Percentiles rank a stretch among this genome's conserved stretches.
These are phyloP conservation scores for Ceratobasidium sp. DNA, from an alignment of 1,284 basidiomycete species.

Conservation along the genomic window DNA sequence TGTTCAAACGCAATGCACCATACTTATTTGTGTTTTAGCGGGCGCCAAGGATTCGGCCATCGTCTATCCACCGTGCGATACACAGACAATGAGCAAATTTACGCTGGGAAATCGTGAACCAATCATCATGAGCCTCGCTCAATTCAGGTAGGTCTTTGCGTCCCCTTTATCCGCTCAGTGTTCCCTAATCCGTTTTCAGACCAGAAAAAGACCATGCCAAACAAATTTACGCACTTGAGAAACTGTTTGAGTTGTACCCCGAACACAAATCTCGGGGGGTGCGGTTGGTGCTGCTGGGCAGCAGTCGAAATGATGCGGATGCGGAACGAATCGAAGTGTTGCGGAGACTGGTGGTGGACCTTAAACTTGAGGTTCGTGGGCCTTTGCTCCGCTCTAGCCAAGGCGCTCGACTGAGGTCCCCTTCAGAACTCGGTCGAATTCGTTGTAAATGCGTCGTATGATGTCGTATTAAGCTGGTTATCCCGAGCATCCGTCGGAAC, in stretches of 20 bases:
- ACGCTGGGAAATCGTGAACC: slow-evolving; percentile 72
- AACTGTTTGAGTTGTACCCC: slow-evolving; percentile 72
- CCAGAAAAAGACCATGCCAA: slow-evolving; percentile 95
- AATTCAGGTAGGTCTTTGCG: slow-evolving; percentile 76
- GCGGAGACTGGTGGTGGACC: slow-evolving; percentile 69
- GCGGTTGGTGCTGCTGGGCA: slow-evolving; percentile 83
- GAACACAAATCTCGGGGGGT: slow-evolving; percentile 64
- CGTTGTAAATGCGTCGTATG: slow-evolving; percentile 86
- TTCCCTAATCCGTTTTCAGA: slow-evolving; percentile 58
- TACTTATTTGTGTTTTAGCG: slow-evolving; percentile 2
- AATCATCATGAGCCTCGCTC: slow-evolving; percentile 88
- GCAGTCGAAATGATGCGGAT: slow-evolving; percentile 84
- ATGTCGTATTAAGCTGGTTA: slow-evolving; percentile 77
- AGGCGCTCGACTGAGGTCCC: neutral
- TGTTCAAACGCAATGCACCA: neutral
- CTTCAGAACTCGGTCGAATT: slow-evolving; percentile 79
- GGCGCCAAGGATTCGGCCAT: slow-evolving; percentile 55
- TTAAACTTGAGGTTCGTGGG: slow-evolving; percentile 73
- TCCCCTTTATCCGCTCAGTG: neutral
- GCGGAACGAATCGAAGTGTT: slow-evolving; percentile 76
- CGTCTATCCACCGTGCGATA: slow-evolving; percentile 96
- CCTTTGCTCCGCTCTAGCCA: slow-evolving; percentile 18
- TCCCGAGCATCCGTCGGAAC: slow-evolving; percentile 84
- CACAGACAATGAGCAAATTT: slow-evolving; percentile 75
- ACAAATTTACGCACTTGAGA: slow-evolving; percentile 80